Conservation (phyloP, 148 eudicot species). For the Chenopodium album region DNA sequence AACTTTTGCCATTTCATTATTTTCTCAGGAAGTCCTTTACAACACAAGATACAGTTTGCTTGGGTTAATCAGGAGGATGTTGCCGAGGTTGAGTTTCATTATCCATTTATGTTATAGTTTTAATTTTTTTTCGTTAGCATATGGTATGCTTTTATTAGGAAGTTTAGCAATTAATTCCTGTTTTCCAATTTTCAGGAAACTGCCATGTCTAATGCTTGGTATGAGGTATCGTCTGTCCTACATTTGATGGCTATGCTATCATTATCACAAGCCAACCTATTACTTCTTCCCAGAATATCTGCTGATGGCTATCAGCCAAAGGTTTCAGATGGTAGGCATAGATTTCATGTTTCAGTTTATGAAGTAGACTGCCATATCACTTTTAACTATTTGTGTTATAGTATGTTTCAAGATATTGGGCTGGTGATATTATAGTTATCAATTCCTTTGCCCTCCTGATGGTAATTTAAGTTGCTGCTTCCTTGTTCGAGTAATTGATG, state of each 20-base stretch:
- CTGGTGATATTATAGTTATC: neutral
- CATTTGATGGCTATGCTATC: slow-evolving; percentile 89
- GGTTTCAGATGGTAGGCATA: slow-evolving; percentile 84
- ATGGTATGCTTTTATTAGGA: neutral
- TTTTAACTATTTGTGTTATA: neutral
- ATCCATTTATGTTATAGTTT: neutral
- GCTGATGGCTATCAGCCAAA: slow-evolving; percentile 86
- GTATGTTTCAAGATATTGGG: slow-evolving; percentile 5
- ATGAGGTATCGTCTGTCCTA: slow-evolving; percentile 88
- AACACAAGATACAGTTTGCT: slow-evolving; percentile 76
- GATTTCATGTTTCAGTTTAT: neutral
- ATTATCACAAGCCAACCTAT: slow-evolving; percentile 80
- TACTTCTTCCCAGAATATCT: slow-evolving; percentile 93
- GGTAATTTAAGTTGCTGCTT: neutral
- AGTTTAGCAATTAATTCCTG: slow-evolving; percentile 11
- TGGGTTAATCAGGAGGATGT: slow-evolving; percentile 98
- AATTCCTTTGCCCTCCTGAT: neutral
- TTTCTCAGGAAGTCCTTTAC: slow-evolving; percentile 76
- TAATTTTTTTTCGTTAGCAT: neutral
- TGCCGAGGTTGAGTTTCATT: slow-evolving; percentile 54
- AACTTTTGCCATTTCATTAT: slow-evolving; percentile 15
- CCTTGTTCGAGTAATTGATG: neutral
- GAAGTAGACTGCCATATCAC: neutral
- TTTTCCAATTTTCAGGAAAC: slow-evolving; percentile 63
- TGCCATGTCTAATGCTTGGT: slow-evolving; percentile 87